phyloP scores from a whole-genome alignment of 169 alveolate species.

The Plasmodium yoelii region DNA sequence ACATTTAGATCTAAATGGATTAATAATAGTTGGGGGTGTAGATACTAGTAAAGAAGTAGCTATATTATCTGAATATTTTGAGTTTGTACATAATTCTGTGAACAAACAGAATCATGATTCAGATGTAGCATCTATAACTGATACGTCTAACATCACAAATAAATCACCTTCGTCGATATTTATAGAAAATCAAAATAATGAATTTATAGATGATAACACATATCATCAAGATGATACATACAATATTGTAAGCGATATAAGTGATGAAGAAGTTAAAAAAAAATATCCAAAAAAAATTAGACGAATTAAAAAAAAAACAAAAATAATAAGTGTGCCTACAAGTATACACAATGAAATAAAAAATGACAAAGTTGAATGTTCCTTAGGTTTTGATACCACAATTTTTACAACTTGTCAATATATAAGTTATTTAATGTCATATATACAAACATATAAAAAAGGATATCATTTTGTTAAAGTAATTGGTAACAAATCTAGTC shows the following conservation, averaged over 20 bases:
- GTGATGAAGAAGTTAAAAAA: slow-evolving; percentile 51
- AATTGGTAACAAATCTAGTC: slow-evolving; percentile 96
- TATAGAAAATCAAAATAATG: background rate
- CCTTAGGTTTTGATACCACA: slow-evolving; percentile 98
- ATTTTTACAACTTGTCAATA: slow-evolving; percentile 92
- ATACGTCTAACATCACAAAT: no score
- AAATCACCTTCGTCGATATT: no score
- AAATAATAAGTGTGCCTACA: slow-evolving; percentile 95
- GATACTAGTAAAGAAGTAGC: slow-evolving; percentile 96
- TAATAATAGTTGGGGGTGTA: slow-evolving; percentile 97
- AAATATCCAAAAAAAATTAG: slow-evolving; percentile 33
- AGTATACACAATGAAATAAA: slow-evolving; percentile 96
- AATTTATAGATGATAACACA: background rate
- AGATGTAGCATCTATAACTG: background rate
- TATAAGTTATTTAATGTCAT: slow-evolving; percentile 91
- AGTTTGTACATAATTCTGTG: slow-evolving; percentile 26
- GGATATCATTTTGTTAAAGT: slow-evolving; percentile 94
- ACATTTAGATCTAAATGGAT: slow-evolving; percentile 93
- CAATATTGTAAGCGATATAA: slow-evolving; percentile 35
- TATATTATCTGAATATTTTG: slow-evolving; percentile 94
- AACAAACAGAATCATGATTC: no score
- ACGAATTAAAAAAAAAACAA: slow-evolving; percentile 76
- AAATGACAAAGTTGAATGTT: slow-evolving; percentile 92
- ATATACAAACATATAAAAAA: slow-evolving; percentile 87
- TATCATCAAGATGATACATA: slow-evolving; percentile 17